These are phyloP conservation scores for Termitomyces sp. DNA, from an alignment of 768 basidiomycete genomes.

Conservation along the genomic window DNA sequence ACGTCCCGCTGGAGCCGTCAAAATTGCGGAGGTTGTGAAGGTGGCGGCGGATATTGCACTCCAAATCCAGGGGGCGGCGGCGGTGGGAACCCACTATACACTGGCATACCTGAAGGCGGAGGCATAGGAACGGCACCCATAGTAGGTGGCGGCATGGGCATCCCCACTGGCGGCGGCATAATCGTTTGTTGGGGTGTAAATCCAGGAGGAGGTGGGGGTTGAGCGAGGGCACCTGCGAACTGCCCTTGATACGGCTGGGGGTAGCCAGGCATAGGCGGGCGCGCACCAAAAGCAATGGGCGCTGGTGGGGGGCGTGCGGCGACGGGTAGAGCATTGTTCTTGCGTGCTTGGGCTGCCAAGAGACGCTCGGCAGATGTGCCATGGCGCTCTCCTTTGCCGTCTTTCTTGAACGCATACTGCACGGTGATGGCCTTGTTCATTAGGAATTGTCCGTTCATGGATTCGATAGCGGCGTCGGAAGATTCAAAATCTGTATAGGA, in stretches of 20 bases:
- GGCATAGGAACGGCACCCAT: constrained; percentile 19
- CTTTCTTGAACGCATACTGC: constrained; percentile 99
- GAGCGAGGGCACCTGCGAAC: constrained; percentile 84
- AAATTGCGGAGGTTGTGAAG: constrained; percentile 34
- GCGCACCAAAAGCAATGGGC: constrained; percentile 62
- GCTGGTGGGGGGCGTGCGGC: constrained; percentile 70
- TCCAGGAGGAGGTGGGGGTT: constrained; percentile 76
- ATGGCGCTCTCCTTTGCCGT: constrained; percentile 96
- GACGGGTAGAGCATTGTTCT: constrained; percentile 87
- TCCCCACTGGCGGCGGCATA: constrained; percentile 43
- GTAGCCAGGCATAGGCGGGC: constrained; percentile 61
- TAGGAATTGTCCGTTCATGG: constrained; percentile 96
- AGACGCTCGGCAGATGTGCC: constrained; percentile 96
- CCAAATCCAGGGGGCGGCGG: constrained; percentile 66
- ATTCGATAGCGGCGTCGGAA: constrained; percentile 92
- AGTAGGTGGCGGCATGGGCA: constrained; percentile 26
- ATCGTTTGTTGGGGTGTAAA: constrained; percentile 71
- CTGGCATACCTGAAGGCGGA: constrained; percentile 29
- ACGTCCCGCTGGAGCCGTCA: constrained; percentile 5
- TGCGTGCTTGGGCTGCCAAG: constrained; percentile 90
- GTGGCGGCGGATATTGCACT: constrained; percentile 37
- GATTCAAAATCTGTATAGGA: constrained; percentile 97
- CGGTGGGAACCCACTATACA: constrained; percentile 52
- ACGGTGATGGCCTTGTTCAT: constrained; percentile 98
- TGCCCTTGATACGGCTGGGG: constrained; percentile 86